Percentiles rank a stretch among this genome's conserved stretches.
Evolutionary conservation across 306 rosid genomes (phyloP).

Genomic region (Elaeagnus macrophylla): DNA sequence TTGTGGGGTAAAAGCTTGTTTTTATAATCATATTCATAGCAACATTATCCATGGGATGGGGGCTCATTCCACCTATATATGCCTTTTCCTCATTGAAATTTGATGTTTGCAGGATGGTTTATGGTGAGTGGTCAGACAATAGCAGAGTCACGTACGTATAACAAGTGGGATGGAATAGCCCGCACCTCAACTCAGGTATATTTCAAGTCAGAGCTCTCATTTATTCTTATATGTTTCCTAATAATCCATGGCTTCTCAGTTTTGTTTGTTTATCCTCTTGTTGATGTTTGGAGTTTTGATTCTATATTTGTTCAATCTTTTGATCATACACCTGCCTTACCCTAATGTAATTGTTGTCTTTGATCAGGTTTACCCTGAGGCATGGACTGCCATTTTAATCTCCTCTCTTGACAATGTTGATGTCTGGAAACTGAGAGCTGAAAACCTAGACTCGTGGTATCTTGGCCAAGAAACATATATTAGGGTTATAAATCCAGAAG

Average conservation of each 20-base stretch:
- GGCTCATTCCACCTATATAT: neutral
- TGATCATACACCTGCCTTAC: too few relatives aligned
- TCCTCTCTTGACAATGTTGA: slow-evolving; percentile 95
- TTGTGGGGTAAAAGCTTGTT: slow-evolving; percentile 55
- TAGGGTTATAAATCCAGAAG: slow-evolving; percentile 73
- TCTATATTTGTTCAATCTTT: too few relatives aligned
- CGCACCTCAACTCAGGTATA: slow-evolving; percentile 72
- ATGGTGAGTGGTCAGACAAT: slow-evolving; percentile 86
- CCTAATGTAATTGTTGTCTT: too few relatives aligned
- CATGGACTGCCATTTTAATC: slow-evolving; percentile 84
- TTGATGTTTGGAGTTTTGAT: too few relatives aligned
- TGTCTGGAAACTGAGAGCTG: slow-evolving; percentile 82
- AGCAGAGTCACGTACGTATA: slow-evolving; percentile 90
- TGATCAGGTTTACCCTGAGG: slow-evolving; percentile 84
- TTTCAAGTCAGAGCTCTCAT: neutral
- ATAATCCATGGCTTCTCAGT: too few relatives aligned
- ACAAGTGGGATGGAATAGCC: slow-evolving; percentile 99
- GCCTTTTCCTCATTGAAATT: slow-evolving; percentile 7
- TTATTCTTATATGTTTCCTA: too few relatives aligned
- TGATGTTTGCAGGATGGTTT: slow-evolving; percentile 72
- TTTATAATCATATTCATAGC: slow-evolving; percentile 9
- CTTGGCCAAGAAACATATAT: slow-evolving; percentile 96
- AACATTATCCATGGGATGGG: slow-evolving; percentile 4
- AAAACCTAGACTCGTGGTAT: slow-evolving; percentile 91
- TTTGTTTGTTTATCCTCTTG: too few relatives aligned